These are phyloP conservation scores for Sugiyamaella americana DNA, from an alignment of 805 yeast species.

Conservation along the genomic window DNA sequence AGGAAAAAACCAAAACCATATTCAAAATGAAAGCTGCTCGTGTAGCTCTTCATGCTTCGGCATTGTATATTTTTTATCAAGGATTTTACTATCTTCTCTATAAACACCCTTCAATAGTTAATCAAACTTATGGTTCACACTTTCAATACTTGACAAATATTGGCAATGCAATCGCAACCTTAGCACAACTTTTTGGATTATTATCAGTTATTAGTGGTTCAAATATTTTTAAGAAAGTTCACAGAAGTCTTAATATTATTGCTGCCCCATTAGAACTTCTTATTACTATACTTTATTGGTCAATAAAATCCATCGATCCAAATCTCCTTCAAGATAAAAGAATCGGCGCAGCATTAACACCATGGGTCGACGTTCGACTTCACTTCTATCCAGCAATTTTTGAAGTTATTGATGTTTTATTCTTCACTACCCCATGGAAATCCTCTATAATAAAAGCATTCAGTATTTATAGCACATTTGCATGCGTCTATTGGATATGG, in stretches of 20 bases:
- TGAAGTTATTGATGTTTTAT: conserved; percentile 24
- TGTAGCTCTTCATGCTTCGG: conserved; percentile 10
- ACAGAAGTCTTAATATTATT: conserved; percentile 20
- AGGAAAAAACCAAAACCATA: too few relatives aligned
- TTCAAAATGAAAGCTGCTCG: conserved; percentile 5
- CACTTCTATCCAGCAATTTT: conserved; percentile 30
- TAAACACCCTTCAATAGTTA: conserved; percentile 6
- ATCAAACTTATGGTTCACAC: conserved; percentile 32
- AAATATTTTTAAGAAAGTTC: conserved; percentile 17
- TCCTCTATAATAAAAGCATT: conserved; percentile 18
- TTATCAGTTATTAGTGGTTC: conserved; percentile 11
- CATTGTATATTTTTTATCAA: conserved; percentile 5
- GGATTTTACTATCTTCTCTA: conserved; percentile 3
- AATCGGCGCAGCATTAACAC: conserved; percentile 20
- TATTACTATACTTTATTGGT: conserved; percentile 31
- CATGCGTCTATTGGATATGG: conserved; percentile 33
- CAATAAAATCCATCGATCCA: conserved; percentile 24
- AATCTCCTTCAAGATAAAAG: conserved; percentile 26
- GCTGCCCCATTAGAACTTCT: conserved; percentile 32
- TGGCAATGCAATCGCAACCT: conserved; percentile 24
- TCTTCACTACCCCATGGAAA: conserved; percentile 25
- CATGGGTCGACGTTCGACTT: conserved; percentile 27
- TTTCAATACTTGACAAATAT: conserved; percentile 30
- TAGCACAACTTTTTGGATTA: conserved; percentile 28
- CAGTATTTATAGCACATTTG: conserved; percentile 17